Evolutionary conservation across 306 rosid species (phyloP), one percentile per base, ranked within the genome.

Genomic region (Potentilla sterilis): DNA sequence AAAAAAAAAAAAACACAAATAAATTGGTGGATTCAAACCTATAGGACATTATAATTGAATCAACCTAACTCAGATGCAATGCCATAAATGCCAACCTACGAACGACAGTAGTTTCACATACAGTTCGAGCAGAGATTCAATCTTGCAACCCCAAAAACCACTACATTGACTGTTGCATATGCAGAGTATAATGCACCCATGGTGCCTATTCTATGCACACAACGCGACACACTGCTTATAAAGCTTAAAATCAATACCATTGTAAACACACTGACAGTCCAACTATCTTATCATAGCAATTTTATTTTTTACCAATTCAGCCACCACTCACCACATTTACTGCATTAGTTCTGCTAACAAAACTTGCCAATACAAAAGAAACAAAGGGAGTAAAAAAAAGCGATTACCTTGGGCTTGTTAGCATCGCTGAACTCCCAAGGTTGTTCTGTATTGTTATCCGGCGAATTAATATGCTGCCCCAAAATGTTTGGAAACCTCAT

Each of bases 391-490:
- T 13, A 16, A 3, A 38, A 41, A 13, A 19, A 13, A 19, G 2
- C 34, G 54, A 68, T 63, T 49, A 90, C 99, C 99, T 87, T 92
- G 22, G 67, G 74, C 77, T 89, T 83, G 83, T 95, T 92, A 37
- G 77, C 77, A n/a, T 73, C 82, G 5, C 65, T 19, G 87, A 95
- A 95, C 77, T 92, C 92, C 99, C 99, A 95, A 0, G 88, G 90
- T 59, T 88, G 83, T 70, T 92, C 92, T 3, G 96, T 87, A 42
- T 85, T 92, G 81, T 92, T 95, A 43, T 95, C 97, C 24, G 97
- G 96, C 38, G 96, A 51, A 74, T 95, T 97, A 80, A 95, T 69
- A 85, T 92, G 99, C 97, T 95, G 86, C 73, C 48, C 67, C 37
- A 75, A 41, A 37, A 37, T 5, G 11, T 47, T 48, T 22, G 48